Evolutionary conservation across 306 rosid species (phyloP).

Genomic region (Arachis stenosperma): DNA sequence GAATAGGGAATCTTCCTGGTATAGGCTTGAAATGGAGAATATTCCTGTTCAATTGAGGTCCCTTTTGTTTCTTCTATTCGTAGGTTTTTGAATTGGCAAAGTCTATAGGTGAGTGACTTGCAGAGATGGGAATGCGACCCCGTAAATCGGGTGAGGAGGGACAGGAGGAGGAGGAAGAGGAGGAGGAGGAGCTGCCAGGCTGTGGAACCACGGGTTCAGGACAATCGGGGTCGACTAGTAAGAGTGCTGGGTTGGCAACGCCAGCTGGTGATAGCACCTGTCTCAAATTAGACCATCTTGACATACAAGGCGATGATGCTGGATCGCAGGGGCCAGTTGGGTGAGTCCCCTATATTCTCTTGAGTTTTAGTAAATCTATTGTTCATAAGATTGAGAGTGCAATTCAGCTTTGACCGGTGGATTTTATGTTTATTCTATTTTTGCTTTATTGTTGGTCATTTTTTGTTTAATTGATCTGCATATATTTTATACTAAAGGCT

Average conservation of each 20-base stretch:
- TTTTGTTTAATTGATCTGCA: background rate
- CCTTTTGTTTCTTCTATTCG: background rate
- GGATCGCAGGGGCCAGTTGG: slow-evolving; percentile 78
- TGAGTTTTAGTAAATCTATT: slow-evolving; percentile 4
- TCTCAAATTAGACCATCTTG: slow-evolving; percentile 68
- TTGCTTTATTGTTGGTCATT: background rate
- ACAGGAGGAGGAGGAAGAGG: slow-evolving; percentile 64
- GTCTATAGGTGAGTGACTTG: background rate
- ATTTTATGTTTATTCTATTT: slow-evolving; percentile 13
- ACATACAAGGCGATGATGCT: slow-evolving; percentile 80
- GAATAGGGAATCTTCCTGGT: background rate
- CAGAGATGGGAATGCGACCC: slow-evolving; percentile 68
- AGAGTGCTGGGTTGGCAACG: slow-evolving; percentile 76
- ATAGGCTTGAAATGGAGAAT: background rate
- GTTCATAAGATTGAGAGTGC: slow-evolving; percentile 5
- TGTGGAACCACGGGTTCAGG: slow-evolving; percentile 66
- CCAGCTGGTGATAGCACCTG: slow-evolving; percentile 67
- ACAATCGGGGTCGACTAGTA: slow-evolving; percentile 83
- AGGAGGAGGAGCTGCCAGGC: slow-evolving; percentile 50
- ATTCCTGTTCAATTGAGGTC: slow-evolving; percentile 6
- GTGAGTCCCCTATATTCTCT: slow-evolving; percentile 51
- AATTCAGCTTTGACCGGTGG: background rate
- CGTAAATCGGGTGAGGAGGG: slow-evolving; percentile 60
- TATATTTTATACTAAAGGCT: background rate
- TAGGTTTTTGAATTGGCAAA: slow-evolving; percentile 6